Evolutionary conservation across 192 early-diverging fungal genomes (phyloP), one percentile per base, ranked within the genome.

Genomic region (Linnemannia schmuckeri): DNA sequence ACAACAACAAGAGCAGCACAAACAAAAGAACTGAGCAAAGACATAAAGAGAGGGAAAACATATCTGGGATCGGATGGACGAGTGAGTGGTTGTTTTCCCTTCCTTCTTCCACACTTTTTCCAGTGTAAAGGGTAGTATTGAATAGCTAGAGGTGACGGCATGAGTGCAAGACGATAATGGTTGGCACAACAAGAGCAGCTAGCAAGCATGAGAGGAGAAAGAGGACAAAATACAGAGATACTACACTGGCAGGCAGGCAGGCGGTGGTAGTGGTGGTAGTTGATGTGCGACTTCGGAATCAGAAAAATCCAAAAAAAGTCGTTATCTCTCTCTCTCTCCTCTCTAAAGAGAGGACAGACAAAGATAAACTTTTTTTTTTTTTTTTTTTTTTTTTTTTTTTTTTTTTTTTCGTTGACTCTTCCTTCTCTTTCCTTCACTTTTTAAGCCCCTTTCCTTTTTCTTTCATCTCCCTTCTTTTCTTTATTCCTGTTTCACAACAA

Each of bases 281-380:
- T 37, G 37, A 52, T 52, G 49, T 52, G 30, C 61, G n/a, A 33
- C 61, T 66, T 66, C 61, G 61, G 61, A 66, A 66, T 66, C 61
- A 66, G 54, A 55, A 55, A 55, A 55, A 63, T 63, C 9, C 9
- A 66, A 12, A 33, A 30, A 33, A 33, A 13, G 6, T 27, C 61
- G 61, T 66, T 66, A 66, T 66, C 61, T 66, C 27, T 63, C 22
- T 12, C 54, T 57, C 13, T 8, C 55, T 27, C 27, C 27, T 27
- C 37, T 37, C 37, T 37, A 37, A 37, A 3, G 37, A 37, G 1
- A 37, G 37, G 18, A 52, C 47, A 27, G 55, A 17, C 22, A 27
- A 18, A 15, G 30, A 66, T 30, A 66, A 33, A 66, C 30, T 33
- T 66, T 30, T 63, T 61, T 9, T 10, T 7, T 27, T 72, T 47